Evolutionary conservation across 176 grass and related monocot genomes (phyloP).

Genomic region (Juncus inflexus): DNA sequence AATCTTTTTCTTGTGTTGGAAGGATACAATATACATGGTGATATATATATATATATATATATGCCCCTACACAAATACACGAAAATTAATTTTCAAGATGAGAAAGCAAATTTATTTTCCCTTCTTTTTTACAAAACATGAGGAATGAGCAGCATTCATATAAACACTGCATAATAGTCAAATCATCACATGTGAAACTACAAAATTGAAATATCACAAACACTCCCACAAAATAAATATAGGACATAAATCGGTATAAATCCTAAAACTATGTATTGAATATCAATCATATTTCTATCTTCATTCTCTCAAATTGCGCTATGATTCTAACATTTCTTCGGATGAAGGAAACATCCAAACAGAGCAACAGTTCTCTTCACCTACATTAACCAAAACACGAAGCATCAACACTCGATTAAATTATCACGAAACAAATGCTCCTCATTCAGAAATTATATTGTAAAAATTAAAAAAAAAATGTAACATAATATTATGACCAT

Average conservation of each 20-base stretch:
- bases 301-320: not conserved
- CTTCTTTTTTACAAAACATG: no score
- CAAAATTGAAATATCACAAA: not conserved
- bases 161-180: no score
- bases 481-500: constrained; percentile 37
- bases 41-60: no score
- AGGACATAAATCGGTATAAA: not conserved
- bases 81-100: no score
- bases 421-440: constrained; percentile 16
- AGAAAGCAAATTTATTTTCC: no score
- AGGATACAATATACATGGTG: no score
- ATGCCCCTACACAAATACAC: no score
- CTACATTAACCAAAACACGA: constrained; percentile 26
- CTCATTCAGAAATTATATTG: not conserved
- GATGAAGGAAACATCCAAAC: constrained; percentile 67
- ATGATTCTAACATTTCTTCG: constrained; percentile 27
- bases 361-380: constrained; percentile 76
- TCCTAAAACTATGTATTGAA: not conserved
- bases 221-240: not conserved
- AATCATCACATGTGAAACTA: no score
- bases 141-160: no score
- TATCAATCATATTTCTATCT: not conserved
- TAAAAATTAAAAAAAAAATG: not conserved
- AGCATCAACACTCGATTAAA: not conserved
- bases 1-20: no score